Evolutionary conservation across 31 red algal species (phyloP).

Genomic region (Odonthalia washingtoniensis): DNA sequence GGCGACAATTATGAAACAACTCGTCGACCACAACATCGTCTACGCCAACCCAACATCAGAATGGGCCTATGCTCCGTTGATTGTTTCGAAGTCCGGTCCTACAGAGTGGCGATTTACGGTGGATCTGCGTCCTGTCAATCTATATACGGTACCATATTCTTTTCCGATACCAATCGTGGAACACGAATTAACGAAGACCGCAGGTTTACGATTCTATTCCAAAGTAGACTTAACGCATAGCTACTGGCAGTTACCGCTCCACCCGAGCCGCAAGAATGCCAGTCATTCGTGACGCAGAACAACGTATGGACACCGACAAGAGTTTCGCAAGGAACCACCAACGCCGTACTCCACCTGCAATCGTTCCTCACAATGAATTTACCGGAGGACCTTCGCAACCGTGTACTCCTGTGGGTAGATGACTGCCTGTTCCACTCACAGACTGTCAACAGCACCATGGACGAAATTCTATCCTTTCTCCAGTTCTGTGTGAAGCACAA

Average conservation of each 20-base stretch:
- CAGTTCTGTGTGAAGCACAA: background rate
- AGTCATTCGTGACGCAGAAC: constrained; percentile 12
- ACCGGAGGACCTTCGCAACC: background rate
- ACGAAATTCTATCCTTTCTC: background rate
- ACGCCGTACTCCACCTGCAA: constrained; percentile 2
- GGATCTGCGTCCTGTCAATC: background rate
- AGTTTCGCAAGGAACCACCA: constrained; percentile 21
- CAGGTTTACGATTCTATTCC: background rate
- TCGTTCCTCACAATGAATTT: background rate
- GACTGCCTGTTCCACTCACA: constrained; percentile 10
- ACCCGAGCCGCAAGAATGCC: background rate
- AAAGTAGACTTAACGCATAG: constrained; percentile 7
- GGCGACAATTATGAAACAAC: background rate
- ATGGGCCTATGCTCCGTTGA: constrained; percentile 31
- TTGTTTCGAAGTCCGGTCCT: constrained; percentile 37
- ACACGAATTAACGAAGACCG: background rate
- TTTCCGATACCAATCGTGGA: constrained; percentile 31
- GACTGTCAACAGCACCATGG: background rate
- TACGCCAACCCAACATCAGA: constrained; percentile 24
- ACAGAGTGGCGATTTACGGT: background rate
- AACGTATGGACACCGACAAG: background rate
- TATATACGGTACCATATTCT: background rate
- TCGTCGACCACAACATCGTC: constrained; percentile 4
- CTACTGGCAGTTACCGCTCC: background rate
- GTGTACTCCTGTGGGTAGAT: constrained; percentile 9